Evolutionary conservation across 768 basidiomycete genomes (phyloP).

Genomic region (Rhizopogon salebrosus): DNA sequence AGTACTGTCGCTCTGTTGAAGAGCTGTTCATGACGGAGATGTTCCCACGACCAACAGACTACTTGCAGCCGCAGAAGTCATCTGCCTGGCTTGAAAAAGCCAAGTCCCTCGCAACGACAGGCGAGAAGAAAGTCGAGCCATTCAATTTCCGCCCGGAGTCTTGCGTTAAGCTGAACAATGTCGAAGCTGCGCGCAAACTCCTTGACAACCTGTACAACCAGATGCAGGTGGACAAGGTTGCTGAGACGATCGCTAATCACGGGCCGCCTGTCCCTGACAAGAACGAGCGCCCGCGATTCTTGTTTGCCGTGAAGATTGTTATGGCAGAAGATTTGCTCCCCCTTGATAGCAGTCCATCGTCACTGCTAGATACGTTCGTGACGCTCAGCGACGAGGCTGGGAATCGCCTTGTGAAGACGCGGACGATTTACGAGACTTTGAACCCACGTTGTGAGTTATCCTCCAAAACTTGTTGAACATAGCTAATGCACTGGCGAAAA

Average conservation of each 20-base stretch:
- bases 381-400: constrained; percentile 93
- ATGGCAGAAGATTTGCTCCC: constrained; percentile 87
- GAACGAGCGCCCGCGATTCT: constrained; percentile 57
- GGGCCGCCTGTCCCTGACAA: constrained; percentile 74
- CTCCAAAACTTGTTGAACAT: neutral
- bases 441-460: constrained; percentile 80
- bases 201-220: constrained; percentile 93
- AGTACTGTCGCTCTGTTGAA: constrained; percentile 86
- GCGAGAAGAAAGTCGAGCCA: constrained; percentile 90
- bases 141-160: constrained; percentile 94
- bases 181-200: constrained; percentile 85
- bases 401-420: constrained; percentile 85
- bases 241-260: constrained; percentile 50
- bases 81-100: constrained; percentile 88
- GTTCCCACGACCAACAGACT: constrained; percentile 80
- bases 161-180: constrained; percentile 96
- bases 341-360: constrained; percentile 68
- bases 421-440: constrained; percentile 89
- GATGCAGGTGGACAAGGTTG: constrained; percentile 84
- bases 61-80: constrained; percentile 78
- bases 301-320: constrained; percentile 92
- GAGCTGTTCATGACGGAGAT: constrained; percentile 91
- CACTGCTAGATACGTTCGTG: constrained; percentile 87
- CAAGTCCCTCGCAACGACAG: constrained; percentile 63
- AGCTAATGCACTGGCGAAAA: constrained; percentile 25